Evolutionary conservation across 352 stramenopile species (phyloP), one percentile per base, ranked within the genome.

Genomic region (Pythium grandisporangium): DNA sequence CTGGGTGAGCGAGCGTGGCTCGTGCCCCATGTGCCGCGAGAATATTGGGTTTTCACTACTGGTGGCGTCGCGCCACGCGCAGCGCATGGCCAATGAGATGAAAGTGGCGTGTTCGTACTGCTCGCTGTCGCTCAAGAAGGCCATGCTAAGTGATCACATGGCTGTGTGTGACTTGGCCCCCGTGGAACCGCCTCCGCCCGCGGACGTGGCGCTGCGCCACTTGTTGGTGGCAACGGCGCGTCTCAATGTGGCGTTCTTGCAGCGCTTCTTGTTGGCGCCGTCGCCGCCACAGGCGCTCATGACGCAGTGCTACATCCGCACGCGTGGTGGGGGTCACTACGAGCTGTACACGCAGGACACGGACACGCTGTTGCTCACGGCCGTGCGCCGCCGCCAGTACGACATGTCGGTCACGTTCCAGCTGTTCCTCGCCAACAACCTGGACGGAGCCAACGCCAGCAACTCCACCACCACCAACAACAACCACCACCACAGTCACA

Each of bases 281-380:
- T 67, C 70, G 34, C 74, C 74, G 0, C 70, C 68, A 0, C 57
- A 76, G 41, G 61, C 78, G 37, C 54, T 84, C 2, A 82, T 87
- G 68, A 91, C 77, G 70, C 78, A 91, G 61, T 91, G 78, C 60
- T 91, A 91, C 66, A 91, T 91, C 43, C 74, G 78, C 46, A 88
- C 78, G 8, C 74, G 73, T 4, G 75, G 78, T 24, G 73, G 74
- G 19, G 78, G 78, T 53, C 82, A 84, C 56, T 91, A 91, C 62
- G 78, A 91, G 52, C 51, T 91, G 19, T 91, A 85, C 63, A 91
- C 78, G 21, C 78, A 88, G 41, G 72, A 91, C 55, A 84, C 60
- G 4, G 64, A 91, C 63, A 81, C 63, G 12, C 53, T 91, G 19
- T 46, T 91, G 40, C 84, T 71, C 51, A 85, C 78, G 11, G 78